Percentiles rank a stretch among this genome's conserved stretches.
phyloP scores from a whole-genome alignment of 345 rosid species.

The Streptanthus diversifolius region DNA sequence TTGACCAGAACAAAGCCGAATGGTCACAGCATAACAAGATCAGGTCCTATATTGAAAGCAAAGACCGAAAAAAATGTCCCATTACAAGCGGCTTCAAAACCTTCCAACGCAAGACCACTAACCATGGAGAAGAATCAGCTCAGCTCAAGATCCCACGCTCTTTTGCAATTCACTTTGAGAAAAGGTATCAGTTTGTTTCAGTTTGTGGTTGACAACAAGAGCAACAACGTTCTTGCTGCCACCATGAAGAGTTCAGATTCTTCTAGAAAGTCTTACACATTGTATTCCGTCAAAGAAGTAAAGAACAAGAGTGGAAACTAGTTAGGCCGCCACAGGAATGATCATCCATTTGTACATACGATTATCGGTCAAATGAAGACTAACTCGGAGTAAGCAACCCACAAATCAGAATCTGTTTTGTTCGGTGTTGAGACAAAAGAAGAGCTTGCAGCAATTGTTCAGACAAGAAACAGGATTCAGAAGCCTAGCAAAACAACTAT shows the following conservation, averaged over 20 bases:
- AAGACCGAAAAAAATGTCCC: slow-evolving; percentile 39
- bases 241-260: slow-evolving; percentile 49
- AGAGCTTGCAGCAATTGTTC: slow-evolving; percentile 70
- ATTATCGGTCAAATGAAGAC: slow-evolving; percentile 62
- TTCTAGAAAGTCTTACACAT: slow-evolving; percentile 42
- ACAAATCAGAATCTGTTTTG: slow-evolving; percentile 59
- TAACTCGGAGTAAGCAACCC: slow-evolving; percentile 27
- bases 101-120: slow-evolving; percentile 12
- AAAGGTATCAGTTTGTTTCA: slow-evolving; percentile 71
- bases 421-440: slow-evolving; percentile 41
- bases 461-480: slow-evolving; percentile 30
- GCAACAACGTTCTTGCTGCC: slow-evolving; percentile 63
- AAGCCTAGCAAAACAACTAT: slow-evolving; percentile 34
- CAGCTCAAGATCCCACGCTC: slow-evolving; percentile 45
- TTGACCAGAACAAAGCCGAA: slow-evolving; percentile 40
- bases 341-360: slow-evolving; percentile 49
- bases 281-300: slow-evolving; percentile 62
- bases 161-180: slow-evolving; percentile 52
- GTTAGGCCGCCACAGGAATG: slow-evolving; percentile 56
- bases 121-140: slow-evolving; percentile 30
- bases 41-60: slow-evolving; percentile 64
- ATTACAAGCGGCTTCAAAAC: slow-evolving; percentile 34
- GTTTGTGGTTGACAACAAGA: slow-evolving; percentile 60
- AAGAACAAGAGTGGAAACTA: slow-evolving; percentile 51
- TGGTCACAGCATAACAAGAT: slow-evolving; percentile 46